Percentiles rank a stretch among this genome's conserved stretches.
Conservation (phyloP, 768 basidiomycete species). For the Ephemerocybe angulata region DNA sequence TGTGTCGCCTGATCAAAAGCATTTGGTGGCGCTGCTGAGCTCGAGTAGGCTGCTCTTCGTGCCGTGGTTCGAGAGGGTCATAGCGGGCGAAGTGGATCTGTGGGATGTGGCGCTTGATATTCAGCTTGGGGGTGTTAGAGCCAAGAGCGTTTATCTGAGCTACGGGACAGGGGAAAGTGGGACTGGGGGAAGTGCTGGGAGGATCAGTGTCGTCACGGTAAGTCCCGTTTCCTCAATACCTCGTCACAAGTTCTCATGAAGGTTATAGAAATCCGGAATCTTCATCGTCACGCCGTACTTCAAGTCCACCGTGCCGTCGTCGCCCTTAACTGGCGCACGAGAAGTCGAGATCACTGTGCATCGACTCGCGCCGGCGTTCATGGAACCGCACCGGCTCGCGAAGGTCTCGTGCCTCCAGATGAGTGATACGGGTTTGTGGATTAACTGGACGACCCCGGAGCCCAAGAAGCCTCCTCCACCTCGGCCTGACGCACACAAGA, state of each 20-base stretch:
- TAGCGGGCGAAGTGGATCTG: slow-evolving; percentile 20
- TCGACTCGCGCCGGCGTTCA: slow-evolving; percentile 23
- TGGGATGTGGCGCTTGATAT: slow-evolving; percentile 35
- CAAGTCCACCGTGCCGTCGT: neutral
- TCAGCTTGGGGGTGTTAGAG: slow-evolving; percentile 36
- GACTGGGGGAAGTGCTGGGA: slow-evolving; percentile 15
- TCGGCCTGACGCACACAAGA: too few relatives aligned
- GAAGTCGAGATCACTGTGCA: slow-evolving; percentile 7
- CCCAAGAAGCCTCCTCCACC: too few relatives aligned
- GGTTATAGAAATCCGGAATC: slow-evolving; percentile 20
- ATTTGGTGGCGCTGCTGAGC: slow-evolving; percentile 37
- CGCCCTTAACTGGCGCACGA: neutral
- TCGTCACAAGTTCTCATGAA: neutral
- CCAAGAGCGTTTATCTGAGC: slow-evolving; percentile 45
- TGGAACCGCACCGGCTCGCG: slow-evolving; percentile 23
- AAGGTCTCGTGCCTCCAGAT: slow-evolving; percentile 52
- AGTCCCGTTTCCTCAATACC: slow-evolving; percentile 11
- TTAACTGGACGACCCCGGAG: slow-evolving; percentile 34
- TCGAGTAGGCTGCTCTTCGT: slow-evolving; percentile 41
- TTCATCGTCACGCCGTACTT: slow-evolving; percentile 19
- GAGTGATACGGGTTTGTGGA: slow-evolving; percentile 48
- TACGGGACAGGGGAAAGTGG: slow-evolving; percentile 32
- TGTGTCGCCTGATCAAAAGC: slow-evolving; percentile 45
- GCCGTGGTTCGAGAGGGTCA: slow-evolving; percentile 38
- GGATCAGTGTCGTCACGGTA: slow-evolving; percentile 49